These are phyloP conservation scores for Turritis glabra DNA, from an alignment of 345 rosid species.

Conservation along the genomic window DNA sequence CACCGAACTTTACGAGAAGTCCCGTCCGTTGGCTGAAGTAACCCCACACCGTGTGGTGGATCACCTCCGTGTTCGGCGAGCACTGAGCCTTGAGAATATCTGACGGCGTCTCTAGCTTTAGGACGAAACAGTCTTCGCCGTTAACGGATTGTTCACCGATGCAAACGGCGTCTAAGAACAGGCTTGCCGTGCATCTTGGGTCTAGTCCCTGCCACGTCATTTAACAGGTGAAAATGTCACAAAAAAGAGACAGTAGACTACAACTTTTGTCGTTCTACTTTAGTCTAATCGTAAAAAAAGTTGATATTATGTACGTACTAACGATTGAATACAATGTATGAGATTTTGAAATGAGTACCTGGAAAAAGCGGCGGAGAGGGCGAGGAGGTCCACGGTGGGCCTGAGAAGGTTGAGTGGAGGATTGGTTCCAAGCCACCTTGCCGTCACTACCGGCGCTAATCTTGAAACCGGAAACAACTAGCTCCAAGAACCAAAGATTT, in stretches of 20 bases:
- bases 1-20: slow-evolving; percentile 65
- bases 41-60: slow-evolving; percentile 91
- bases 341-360: slow-evolving; percentile 45
- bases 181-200: slow-evolving; percentile 75
- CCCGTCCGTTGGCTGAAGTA: slow-evolving; percentile 92
- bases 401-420: slow-evolving; percentile 75
- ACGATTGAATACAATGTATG: no score
- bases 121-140: slow-evolving; percentile 68
- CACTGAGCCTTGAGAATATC: slow-evolving; percentile 60
- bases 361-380: slow-evolving; percentile 87
- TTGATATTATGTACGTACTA: no score
- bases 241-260: no score
- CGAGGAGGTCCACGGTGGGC: slow-evolving; percentile 86
- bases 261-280: no score
- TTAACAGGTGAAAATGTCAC: not conserved
- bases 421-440: slow-evolving; percentile 89
- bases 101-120: slow-evolving; percentile 64
- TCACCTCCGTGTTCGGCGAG: slow-evolving; percentile 64
- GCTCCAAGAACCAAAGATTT: slow-evolving; percentile 78
- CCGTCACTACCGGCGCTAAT: slow-evolving; percentile 92
- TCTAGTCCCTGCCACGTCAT: slow-evolving; percentile 66
- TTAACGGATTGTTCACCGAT: slow-evolving; percentile 61
- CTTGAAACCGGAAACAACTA: slow-evolving; percentile 85
- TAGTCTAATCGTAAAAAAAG: no score
- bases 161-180: slow-evolving; percentile 74